Evolutionary conservation across 1,284 basidiomycete species (phyloP), one percentile per base, ranked within the genome.

Genomic region (Sphaerobolus stellatus): DNA sequence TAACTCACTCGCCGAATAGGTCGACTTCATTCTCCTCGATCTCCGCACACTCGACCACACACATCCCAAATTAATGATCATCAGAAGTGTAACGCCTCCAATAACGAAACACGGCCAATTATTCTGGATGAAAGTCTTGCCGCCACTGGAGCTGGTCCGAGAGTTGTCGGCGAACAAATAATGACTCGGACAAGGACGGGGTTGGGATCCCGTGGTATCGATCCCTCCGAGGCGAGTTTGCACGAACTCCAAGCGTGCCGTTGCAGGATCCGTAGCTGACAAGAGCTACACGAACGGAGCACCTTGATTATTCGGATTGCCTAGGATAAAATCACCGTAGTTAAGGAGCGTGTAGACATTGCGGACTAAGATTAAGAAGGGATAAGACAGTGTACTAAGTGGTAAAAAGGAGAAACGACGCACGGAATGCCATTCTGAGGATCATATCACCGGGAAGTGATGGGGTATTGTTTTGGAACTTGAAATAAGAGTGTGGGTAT

Each of bases 321-420:
- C 75, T 18, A 74, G 58, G 52, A 84, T 62, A 62, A 81, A 79
- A 66, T 83, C 75, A 31, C 84, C 84, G 61, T 80, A 85, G 64
- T 86, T 75, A 62, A 86, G 74, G 9, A 84, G 68, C 5, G 76
- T 68, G 63, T 86, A 86, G 4, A 77, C 72, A 50, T 82, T 82
- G 33, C 80, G 76, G 56, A 71, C 70, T 73, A 60, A 2, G n/a
- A 34, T 24, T n/a, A 28, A 34, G 25, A 48, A 45, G n/a, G 24
- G 31, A 31, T 45, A 30, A 30, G 2, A 25, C 22, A n/a, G 9
- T 34, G 11, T 34, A 18, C 11, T 11, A 34, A 28, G 5, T 29
- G 33, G 22, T 9, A 34, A 9, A 41, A 45, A 20, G 33, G 24
- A 34, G 11, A 18, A 13, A 48, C 27, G n/a, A 57, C 68, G 59